Percentiles rank a stretch among this genome's conserved stretches.
These are phyloP conservation scores for Globisporangium iwayamae DNA, from an alignment of 352 stramenopile genomes.

Conservation along the genomic window DNA sequence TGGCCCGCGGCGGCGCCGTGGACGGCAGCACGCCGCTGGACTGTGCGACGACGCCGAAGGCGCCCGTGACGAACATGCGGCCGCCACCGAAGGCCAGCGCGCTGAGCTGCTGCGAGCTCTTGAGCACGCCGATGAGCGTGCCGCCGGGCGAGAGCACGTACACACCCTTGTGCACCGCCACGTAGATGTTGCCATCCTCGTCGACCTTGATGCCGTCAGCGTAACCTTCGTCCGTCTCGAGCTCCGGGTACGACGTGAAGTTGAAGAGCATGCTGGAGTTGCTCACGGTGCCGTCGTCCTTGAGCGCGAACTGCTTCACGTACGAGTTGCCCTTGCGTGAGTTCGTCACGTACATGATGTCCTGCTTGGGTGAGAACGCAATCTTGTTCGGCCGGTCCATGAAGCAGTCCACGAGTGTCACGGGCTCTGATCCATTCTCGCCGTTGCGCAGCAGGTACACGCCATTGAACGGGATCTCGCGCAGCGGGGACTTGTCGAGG, in stretches of 20 bases:
- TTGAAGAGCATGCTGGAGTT: constrained; percentile 73
- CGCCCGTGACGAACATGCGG: constrained; percentile 70
- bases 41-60: constrained; percentile 68
- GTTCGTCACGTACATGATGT: constrained; percentile 82
- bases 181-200: constrained; percentile 69
- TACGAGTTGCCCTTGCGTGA: constrained; percentile 75
- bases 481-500: constrained; percentile 61
- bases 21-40: constrained; percentile 34
- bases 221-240: constrained; percentile 53
- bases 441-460: constrained; percentile 66
- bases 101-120: constrained; percentile 51
- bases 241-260: constrained; percentile 63
- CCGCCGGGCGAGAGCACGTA: constrained; percentile 62
- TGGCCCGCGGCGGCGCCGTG: constrained; percentile 25
- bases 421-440: constrained; percentile 26
- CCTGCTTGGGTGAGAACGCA: constrained; percentile 64
- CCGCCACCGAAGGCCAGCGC: constrained; percentile 64
- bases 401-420: constrained; percentile 63
- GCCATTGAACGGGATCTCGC: constrained; percentile 77
- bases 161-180: constrained; percentile 69
- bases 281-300: constrained; percentile 41
- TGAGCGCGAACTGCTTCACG: constrained; percentile 66
- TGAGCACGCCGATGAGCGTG: constrained; percentile 50
- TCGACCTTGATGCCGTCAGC: constrained; percentile 77
- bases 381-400: constrained; percentile 86